phyloP scores from a whole-genome alignment of 306 rosid species.

The Urtica urens region DNA sequence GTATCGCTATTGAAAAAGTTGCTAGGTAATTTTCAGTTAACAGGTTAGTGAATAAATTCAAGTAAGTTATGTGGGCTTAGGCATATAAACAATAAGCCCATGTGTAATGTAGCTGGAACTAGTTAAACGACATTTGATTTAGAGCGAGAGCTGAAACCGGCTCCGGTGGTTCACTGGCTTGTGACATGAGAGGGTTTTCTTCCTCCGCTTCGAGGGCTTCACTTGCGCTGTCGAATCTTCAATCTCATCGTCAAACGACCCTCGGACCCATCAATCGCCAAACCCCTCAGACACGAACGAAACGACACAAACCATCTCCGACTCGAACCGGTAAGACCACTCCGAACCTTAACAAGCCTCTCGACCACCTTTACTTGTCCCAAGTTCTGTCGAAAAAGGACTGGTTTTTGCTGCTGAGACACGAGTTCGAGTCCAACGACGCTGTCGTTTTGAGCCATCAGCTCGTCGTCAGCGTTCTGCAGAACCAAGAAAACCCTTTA shows the following conservation, averaged over 20 bases:
- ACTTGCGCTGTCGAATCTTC: slow-evolving; percentile 10
- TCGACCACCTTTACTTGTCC: slow-evolving; percentile 41
- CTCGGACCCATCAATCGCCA: slow-evolving; percentile 1
- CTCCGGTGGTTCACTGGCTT: no score
- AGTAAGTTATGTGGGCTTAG: no score
- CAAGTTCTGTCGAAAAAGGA: slow-evolving; percentile 43
- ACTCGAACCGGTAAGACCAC: slow-evolving; percentile 24
- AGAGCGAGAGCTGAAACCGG: no score
- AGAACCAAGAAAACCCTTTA: slow-evolving; percentile 51
- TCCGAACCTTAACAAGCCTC: slow-evolving; percentile 10
- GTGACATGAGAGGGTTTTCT: slow-evolving; percentile 32
- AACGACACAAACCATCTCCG: slow-evolving; percentile 9
- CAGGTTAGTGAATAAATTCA: no score
- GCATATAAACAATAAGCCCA: no score
- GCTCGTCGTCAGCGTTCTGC: slow-evolving; percentile 37
- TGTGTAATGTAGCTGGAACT: no score
- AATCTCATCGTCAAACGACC: slow-evolving; percentile 23
- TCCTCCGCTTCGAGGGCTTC: slow-evolving; percentile 38
- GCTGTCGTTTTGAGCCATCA: slow-evolving; percentile 34
- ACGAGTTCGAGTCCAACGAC: slow-evolving; percentile 36
- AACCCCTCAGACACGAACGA: slow-evolving; percentile 12
- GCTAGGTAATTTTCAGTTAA: no score
- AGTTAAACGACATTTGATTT: no score
- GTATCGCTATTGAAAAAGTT: no score
- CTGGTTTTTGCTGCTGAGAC: slow-evolving; percentile 49